Conservation (phyloP, 2,329 filamentous ascomycete genomes). For the Rhynchosporium agropyri region DNA sequence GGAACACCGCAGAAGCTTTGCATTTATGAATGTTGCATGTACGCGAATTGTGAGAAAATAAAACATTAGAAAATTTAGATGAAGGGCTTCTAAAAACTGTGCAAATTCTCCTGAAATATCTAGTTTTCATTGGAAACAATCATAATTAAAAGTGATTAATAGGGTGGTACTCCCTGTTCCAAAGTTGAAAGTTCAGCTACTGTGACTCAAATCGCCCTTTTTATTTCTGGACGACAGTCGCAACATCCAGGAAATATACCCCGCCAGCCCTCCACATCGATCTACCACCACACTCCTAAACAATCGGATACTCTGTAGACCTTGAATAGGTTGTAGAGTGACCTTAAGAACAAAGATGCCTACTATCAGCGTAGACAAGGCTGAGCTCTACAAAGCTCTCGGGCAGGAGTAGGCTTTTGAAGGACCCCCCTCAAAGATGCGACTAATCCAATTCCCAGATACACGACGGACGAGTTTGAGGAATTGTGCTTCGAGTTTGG, state of each 20-base stretch:
- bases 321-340: constrained; percentile 21
- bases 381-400: constrained; percentile 89
- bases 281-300: background rate
- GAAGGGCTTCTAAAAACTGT: too few relatives aligned
- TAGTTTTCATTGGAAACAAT: background rate
- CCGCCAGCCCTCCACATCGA: constrained; percentile 29
- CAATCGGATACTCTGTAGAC: constrained; percentile 3
- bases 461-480: constrained; percentile 93
- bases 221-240: constrained; percentile 19
- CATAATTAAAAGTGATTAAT: background rate
- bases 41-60: too few relatives aligned
- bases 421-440: constrained; percentile 32
- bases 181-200: constrained; percentile 3
- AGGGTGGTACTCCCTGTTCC: background rate
- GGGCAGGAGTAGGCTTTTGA: constrained; percentile 70
- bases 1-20: too few relatives aligned
- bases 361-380: constrained; percentile 96
- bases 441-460: constrained; percentile 53
- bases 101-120: background rate
- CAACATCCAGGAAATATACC: constrained; percentile 28
- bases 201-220: constrained; percentile 20
- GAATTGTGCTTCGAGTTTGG: constrained; percentile 96
- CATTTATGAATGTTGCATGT: too few relatives aligned
- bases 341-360: constrained; percentile 66
- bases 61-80: too few relatives aligned